phyloP scores from a whole-genome alignment of 2,329 filamentous ascomycete genomes.

The Pseudopyrenochaeta lycopersici region DNA sequence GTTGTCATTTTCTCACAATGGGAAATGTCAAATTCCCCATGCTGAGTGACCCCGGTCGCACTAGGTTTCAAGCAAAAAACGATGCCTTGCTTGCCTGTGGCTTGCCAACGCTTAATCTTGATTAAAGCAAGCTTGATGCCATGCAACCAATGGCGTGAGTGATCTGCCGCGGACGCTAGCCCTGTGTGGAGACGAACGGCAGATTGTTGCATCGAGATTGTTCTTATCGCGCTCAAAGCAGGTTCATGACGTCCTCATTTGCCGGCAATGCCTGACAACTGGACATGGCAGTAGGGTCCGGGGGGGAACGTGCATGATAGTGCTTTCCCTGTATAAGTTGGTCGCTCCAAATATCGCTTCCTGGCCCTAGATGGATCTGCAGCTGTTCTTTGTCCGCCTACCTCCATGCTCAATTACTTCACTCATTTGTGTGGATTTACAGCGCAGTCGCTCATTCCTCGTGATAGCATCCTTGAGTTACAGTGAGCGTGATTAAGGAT shows the following conservation, averaged over 20 bases:
- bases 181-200: not conserved
- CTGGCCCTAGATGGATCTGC: not conserved
- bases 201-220: not conserved
- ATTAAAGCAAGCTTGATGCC: constrained; percentile 5
- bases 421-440: not conserved
- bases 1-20: not conserved
- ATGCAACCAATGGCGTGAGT: not conserved
- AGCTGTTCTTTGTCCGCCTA: not conserved
- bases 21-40: not conserved
- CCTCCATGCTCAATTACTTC: not conserved
- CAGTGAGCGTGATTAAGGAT: not conserved
- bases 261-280: not conserved
- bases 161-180: not conserved
- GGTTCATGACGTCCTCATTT: not conserved
- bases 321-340: not conserved
- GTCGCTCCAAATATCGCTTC: not conserved
- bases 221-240: not conserved
- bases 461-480: not conserved
- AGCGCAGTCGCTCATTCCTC: not conserved
- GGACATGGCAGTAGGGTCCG: not conserved
- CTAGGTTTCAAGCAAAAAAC: constrained; percentile 11
- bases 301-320: not conserved
- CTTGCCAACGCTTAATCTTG: constrained; percentile 4
- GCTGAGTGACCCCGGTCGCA: not conserved
- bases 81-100: constrained; percentile 6